Percentiles rank a stretch among this genome's conserved stretches.
These are phyloP conservation scores for Sextonia rubra DNA, from an alignment of 164 flowering plant genomes.

Conservation along the genomic window DNA sequence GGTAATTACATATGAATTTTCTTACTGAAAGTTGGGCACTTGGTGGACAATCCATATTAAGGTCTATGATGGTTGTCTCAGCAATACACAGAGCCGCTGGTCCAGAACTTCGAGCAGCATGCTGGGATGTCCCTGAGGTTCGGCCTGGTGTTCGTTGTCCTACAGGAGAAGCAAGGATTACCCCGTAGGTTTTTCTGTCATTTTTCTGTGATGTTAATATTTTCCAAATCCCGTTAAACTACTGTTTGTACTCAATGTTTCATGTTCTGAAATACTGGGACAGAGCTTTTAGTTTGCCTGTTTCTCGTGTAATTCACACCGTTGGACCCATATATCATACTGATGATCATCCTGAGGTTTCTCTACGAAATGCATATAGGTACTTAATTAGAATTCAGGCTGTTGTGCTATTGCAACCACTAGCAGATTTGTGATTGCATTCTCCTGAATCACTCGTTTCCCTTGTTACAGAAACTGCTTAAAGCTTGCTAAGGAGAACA, in stretches of 20 bases:
- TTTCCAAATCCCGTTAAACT: neutral
- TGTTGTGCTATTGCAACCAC: neutral
- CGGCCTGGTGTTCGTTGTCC: slow-evolving; percentile 89
- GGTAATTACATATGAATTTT: slow-evolving; percentile 36
- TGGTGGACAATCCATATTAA: neutral
- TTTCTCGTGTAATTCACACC: slow-evolving; percentile 84
- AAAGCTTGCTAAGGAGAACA: slow-evolving; percentile 68
- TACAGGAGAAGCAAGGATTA: slow-evolving; percentile 93
- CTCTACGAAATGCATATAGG: slow-evolving; percentile 74
- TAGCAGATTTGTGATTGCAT: neutral
- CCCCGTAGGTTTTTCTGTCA: slow-evolving; percentile 46
- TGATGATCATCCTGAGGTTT: slow-evolving; percentile 53
- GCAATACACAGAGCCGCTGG: slow-evolving; percentile 99
- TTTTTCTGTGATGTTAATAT: neutral
- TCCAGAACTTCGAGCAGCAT: slow-evolving; percentile 70
- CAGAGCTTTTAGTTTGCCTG: slow-evolving; percentile 87
- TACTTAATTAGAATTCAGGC: slow-evolving; percentile 10
- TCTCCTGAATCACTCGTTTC: slow-evolving; percentile 1
- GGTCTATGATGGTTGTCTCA: slow-evolving; percentile 23
- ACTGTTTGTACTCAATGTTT: slow-evolving; percentile 1
- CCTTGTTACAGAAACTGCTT: slow-evolving; percentile 62
- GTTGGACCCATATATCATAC: slow-evolving; percentile 84
- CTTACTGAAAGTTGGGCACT: neutral
- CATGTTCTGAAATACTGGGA: slow-evolving; percentile 7
- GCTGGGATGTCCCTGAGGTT: slow-evolving; percentile 71